These are phyloP conservation scores for Cercospora zeae-maydis DNA, from an alignment of 2,329 filamentous ascomycete species.

Conservation along the genomic window DNA sequence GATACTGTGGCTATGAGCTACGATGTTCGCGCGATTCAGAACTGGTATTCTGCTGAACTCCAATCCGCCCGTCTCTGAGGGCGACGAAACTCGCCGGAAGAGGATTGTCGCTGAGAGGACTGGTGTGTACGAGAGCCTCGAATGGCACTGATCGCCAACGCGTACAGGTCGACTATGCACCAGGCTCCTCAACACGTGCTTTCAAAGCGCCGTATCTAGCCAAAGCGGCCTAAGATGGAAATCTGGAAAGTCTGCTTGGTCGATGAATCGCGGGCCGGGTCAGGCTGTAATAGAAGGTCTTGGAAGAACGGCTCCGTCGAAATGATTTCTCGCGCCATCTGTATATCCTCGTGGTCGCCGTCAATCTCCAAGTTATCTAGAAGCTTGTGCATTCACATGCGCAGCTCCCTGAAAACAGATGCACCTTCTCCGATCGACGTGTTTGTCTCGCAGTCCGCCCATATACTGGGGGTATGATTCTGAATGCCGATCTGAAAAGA, in stretches of 20 bases:
- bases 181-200: too few species aligned
- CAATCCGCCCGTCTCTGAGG: neutral
- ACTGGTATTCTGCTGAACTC: constrained; percentile 29
- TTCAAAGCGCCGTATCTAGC: neutral
- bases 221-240: neutral
- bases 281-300: neutral
- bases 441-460: neutral
- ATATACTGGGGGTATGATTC: neutral
- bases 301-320: neutral
- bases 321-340: neutral
- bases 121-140: neutral
- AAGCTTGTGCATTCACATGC: neutral
- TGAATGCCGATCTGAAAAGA: neutral
- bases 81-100: too few species aligned
- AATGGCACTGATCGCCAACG: neutral
- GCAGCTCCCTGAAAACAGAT: neutral
- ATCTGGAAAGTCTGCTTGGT: neutral
- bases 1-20: constrained; percentile 45
- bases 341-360: neutral
- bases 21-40: constrained; percentile 26
- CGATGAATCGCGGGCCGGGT: neutral
- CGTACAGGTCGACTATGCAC: too few species aligned
- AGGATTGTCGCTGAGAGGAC: neutral
- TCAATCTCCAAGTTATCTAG: neutral
- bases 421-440: neutral